Base-by-base conservation (phyloP, 2,329 filamentous ascomycete genomes). In the Epichloe festucae region DNA sequence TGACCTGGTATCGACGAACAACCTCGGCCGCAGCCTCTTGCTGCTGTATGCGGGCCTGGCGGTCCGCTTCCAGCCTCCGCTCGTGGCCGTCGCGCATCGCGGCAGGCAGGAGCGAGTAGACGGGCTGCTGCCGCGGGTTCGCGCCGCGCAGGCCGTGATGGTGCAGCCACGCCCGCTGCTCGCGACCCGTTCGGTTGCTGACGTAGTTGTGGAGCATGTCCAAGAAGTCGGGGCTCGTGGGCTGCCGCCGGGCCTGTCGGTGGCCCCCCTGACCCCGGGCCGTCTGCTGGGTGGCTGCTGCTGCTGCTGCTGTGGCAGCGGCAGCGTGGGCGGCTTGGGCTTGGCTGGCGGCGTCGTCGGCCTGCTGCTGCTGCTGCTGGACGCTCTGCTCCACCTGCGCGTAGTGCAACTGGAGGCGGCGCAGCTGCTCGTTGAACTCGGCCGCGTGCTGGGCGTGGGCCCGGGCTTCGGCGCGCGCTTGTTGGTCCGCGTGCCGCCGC, bases 121-220 rank as follows among this genome's bases (percentile, higher is more conserved):
- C 1, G 31, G n/a, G 4, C 10, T 38, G 5, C 11, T 3, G 12
- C 1, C 42, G 42, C 42, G 42, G 42, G n/a, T n/a, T 12, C 3
- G 2, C 5, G 14, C 23, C 23, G 14, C 14, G 23, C 36, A 39
- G 14, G 14, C 5, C 14, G 8, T n/a, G 36, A 1, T 1, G 14
- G 0, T n/a, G 0, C 12, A 39, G 14, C 14, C 14, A n/a, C 14
- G 0, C 7, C 4, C 5, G 14, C 12, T 0, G 36, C 36, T n/a
- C 2, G 14, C 1, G 4, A n/a, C 4, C 5, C 36, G 15, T 14
- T 4, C 11, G 11, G 36, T n/a, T n/a, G 36, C 2, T 1, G 8
- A 31, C 1, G 27, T 31, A 31, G 27, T 11, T 31, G 8, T 4
- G 2, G 8, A 10, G 1, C 27, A 4, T 1, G 27, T 31, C 27